A percentile compares a stretch with the other conserved stretches of the same genome.
phyloP scores from a whole-genome alignment of 768 basidiomycete species.

The Russula vinacea region DNA sequence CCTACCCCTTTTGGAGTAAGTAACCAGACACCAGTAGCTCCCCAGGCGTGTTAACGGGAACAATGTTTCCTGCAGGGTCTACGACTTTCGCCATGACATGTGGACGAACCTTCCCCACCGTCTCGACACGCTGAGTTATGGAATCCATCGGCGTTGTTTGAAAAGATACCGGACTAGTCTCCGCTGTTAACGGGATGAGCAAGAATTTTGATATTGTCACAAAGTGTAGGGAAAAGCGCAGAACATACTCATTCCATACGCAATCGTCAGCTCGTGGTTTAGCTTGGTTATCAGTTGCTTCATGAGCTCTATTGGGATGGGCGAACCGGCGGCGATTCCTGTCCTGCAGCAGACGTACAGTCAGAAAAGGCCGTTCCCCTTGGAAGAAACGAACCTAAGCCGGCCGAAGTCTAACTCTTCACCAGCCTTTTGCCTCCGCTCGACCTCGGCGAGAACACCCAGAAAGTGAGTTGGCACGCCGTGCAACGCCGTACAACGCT shows the following conservation, averaged over 20 bases:
- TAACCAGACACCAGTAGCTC: slow-evolving; percentile 76
- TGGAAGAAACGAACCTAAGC: slow-evolving; percentile 48
- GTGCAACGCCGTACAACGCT: slow-evolving; percentile 74
- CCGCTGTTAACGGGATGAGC: slow-evolving; percentile 45
- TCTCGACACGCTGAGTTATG: slow-evolving; percentile 72
- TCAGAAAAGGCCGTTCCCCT: background rate
- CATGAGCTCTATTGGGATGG: slow-evolving; percentile 80
- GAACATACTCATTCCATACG: slow-evolving; percentile 82
- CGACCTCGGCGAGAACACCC: slow-evolving; percentile 66
- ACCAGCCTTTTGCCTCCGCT: slow-evolving; percentile 48
- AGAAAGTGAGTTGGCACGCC: slow-evolving; percentile 86
- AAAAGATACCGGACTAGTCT: slow-evolving; percentile 83
- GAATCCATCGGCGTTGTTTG: slow-evolving; percentile 71
- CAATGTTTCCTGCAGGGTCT: slow-evolving; percentile 52
- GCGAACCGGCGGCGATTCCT: slow-evolving; percentile 78
- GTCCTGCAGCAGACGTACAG: slow-evolving; percentile 47
- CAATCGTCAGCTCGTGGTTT: slow-evolving; percentile 68
- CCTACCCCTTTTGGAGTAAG: slow-evolving; percentile 73
- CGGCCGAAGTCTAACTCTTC: slow-evolving; percentile 47
- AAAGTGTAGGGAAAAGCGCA: background rate
- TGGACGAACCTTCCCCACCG: slow-evolving; percentile 72
- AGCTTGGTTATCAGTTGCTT: slow-evolving; percentile 61
- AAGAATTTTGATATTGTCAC: slow-evolving; percentile 12
- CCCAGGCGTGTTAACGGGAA: slow-evolving; percentile 72
- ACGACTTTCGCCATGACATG: slow-evolving; percentile 77